These are phyloP conservation scores for Cyberlindnera americana DNA, from an alignment of 805 yeast species.

Conservation along the genomic window DNA sequence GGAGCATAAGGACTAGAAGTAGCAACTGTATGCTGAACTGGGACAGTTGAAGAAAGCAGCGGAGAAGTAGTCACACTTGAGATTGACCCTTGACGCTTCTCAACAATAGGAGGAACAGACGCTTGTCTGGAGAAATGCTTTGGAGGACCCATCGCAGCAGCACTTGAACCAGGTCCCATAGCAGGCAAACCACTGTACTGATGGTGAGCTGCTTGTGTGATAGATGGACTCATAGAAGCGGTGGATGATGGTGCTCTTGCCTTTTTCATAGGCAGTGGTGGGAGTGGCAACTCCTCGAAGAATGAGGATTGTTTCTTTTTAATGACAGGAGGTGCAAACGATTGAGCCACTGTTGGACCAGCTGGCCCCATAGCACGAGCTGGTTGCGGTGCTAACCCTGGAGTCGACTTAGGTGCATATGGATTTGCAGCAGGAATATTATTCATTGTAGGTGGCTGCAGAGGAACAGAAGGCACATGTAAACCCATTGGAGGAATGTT, in stretches of 20 bases:
- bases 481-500: not conserved
- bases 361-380: not conserved
- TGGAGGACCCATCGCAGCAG: constrained; percentile 9
- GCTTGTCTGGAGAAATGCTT: not conserved
- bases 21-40: not conserved
- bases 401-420: constrained; percentile 3
- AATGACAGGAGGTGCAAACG: constrained; percentile 6
- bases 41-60: constrained; percentile 8
- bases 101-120: constrained; percentile 2
- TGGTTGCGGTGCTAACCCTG: not conserved
- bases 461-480: not conserved
- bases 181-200: not conserved
- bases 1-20: constrained; percentile 3
- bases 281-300: constrained; percentile 56
- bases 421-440: not conserved
- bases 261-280: constrained; percentile 21
- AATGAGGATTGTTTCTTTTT: constrained; percentile 40
- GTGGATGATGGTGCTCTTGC: constrained; percentile 11
- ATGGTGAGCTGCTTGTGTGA: not conserved
- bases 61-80: constrained; percentile 10
- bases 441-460: no score
- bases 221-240: constrained; percentile 4
- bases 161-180: not conserved
- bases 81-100: constrained; percentile 3
- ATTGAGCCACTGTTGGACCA: not conserved